Percentiles rank a stretch among this genome's conserved stretches.
Conservation (phyloP, 129 eudicot genomes). For the Escallonia herrerae region DNA sequence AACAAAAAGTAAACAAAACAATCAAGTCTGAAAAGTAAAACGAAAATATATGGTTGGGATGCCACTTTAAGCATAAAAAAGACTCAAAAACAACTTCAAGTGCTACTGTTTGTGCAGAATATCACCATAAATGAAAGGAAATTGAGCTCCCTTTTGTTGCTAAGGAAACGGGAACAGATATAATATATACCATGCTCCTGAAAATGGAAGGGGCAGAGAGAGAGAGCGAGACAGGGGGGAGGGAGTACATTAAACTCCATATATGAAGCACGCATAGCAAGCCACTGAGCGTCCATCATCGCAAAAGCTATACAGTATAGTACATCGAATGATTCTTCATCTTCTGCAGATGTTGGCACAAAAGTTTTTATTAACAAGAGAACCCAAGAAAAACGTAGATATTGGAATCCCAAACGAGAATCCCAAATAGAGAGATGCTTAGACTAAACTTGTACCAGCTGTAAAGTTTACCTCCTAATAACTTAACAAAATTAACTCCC, state of each 20-base stretch:
- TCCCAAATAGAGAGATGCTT: neutral
- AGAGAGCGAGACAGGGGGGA: conserved; percentile 12
- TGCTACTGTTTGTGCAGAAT: neutral
- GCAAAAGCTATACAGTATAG: conserved; percentile 86
- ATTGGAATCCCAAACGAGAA: neutral
- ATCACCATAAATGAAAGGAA: neutral
- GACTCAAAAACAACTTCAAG: too few species aligned
- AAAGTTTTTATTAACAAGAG: neutral
- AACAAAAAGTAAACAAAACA: too few species aligned
- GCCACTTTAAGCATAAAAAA: too few species aligned
- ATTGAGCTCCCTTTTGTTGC: neutral
- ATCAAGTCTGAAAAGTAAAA: too few species aligned
- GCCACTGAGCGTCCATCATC: conserved; percentile 96
- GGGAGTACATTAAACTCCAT: conserved; percentile 88
- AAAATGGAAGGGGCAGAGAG: conserved; percentile 16
- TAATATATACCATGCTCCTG: neutral
- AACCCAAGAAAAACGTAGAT: neutral
- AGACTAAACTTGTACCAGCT: neutral
- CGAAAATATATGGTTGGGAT: too few species aligned
- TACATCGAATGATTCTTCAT: conserved; percentile 82
- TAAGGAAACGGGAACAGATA: neutral
- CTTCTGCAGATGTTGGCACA: conserved; percentile 39
- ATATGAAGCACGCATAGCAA: conserved; percentile 93
- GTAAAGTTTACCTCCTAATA: conserved; percentile 48
- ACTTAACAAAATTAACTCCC: conserved; percentile 42